Base-by-base conservation (phyloP, 2,329 filamentous ascomycete species). In the Pseudogymnoascus sp. region DNA sequence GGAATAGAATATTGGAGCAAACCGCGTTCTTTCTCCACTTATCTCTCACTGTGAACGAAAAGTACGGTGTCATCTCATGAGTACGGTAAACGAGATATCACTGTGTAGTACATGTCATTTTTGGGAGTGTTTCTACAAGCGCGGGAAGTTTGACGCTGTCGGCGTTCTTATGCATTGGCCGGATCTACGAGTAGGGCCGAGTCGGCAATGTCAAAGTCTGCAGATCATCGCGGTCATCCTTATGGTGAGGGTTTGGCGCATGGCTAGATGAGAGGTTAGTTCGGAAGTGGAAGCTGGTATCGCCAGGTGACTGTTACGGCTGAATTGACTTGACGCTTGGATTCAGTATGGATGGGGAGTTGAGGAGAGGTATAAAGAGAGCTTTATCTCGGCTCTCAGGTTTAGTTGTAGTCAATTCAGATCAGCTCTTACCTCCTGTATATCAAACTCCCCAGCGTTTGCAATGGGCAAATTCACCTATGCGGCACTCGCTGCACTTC, bases 171-270 rank as follows among this genome's bases (percentile, higher is more conserved):
- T 7, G 47, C 26, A 19, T 56, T 56, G 47, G 6, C 47, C 47
- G 47, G 47, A 53, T 53, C 47, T 6, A 56, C 29, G 50, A 56
- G 29, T 56, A 56, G 50, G 50, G 50, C 50, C 50, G 50, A 56
- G 29, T 56, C 50, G 50, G 50, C 29, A 21, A 56, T 33, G 50
- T 56, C 29, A 56, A 16, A 33, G 50, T 14, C 2, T 33, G 50
- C 3, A 33, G 50, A 56, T 56, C 50, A 33, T n/a, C 11, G n/a
- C 11, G 29, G 33, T 56, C 50, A 33, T 3, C 29, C 6, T 6
- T 10, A 56, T 10, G 29, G 16, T 5, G 29, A 56, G 10, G 29
- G n/a, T 19, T 33, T 56, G 50, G 33, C 29, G 29, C 16, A 31
- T 56, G 6, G 29, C 10, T 56, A 21, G 19, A 14, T 19, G 16